Evolutionary conservation across 768 basidiomycete species (phyloP).

Genomic region (Amanita fuliginea): DNA sequence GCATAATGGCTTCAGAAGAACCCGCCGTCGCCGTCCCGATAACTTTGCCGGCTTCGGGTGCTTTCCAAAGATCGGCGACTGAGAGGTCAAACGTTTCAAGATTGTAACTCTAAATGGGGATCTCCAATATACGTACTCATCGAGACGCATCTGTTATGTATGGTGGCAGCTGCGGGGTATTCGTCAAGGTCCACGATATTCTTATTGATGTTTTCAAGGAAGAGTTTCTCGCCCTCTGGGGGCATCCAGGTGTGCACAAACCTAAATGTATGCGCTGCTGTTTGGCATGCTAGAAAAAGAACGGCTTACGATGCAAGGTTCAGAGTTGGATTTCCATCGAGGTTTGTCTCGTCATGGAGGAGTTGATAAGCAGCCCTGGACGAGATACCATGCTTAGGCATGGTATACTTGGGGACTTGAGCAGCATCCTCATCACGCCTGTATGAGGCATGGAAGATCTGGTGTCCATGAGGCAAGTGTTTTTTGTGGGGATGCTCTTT

Average conservation of each 20-base stretch:
- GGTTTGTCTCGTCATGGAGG: slow-evolving; percentile 42
- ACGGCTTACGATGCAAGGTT: slow-evolving; percentile 57
- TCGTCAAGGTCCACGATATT: slow-evolving; percentile 62
- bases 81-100: slow-evolving; percentile 2
- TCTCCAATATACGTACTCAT: slow-evolving; percentile 34
- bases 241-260: slow-evolving; percentile 53
- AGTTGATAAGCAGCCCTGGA: slow-evolving; percentile 37
- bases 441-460: slow-evolving; percentile 21
- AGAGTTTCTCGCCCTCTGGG: slow-evolving; percentile 39
- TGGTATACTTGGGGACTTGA: slow-evolving; percentile 30
- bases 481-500: slow-evolving; percentile 29
- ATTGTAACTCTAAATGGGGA: background rate
- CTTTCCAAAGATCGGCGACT: slow-evolving; percentile 56
- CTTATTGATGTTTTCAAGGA: slow-evolving; percentile 53
- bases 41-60: slow-evolving; percentile 40
- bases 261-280: slow-evolving; percentile 12
- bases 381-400: slow-evolving; percentile 32
- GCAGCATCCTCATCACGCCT: slow-evolving; percentile 29
- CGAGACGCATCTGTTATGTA: slow-evolving; percentile 43
- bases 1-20: slow-evolving; percentile 58
- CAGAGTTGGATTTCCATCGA: slow-evolving; percentile 47
- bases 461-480: slow-evolving; percentile 17
- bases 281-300: background rate
- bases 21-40: slow-evolving; percentile 59
- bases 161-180: slow-evolving; percentile 43